phyloP scores from a whole-genome alignment of 768 basidiomycete genomes.

The button mushroom (Agaricus bisporus) region DNA sequence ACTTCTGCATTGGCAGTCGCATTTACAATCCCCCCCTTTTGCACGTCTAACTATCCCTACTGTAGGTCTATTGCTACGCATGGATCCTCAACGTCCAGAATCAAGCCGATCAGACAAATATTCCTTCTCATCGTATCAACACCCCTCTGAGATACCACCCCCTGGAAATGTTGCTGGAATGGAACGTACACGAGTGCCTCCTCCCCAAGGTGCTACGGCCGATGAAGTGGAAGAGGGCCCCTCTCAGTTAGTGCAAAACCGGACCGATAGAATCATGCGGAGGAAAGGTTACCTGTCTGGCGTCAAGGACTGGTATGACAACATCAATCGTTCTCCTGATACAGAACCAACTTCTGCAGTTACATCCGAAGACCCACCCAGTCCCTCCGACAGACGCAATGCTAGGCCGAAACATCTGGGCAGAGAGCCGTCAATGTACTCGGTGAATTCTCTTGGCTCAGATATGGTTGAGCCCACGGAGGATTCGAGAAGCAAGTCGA shows the following conservation, averaged over 20 bases:
- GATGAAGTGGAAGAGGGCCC: background rate
- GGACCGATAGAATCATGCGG: conserved; percentile 2
- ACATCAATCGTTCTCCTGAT: background rate
- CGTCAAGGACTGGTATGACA: conserved; percentile 7
- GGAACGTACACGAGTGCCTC: background rate
- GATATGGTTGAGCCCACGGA: conserved; percentile 57
- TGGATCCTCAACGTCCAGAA: background rate
- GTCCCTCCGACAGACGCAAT: conserved; percentile 16
- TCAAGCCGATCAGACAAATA: conserved; percentile 24
- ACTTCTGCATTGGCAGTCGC: too few relatives aligned
- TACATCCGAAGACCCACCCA: conserved; percentile 13
- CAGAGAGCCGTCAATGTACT: conserved; percentile 39
- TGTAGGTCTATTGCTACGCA: background rate
- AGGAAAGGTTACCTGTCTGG: conserved; percentile 2
- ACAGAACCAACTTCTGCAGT: background rate
- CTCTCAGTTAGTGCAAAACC: background rate
- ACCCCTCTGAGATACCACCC: conserved; percentile 56
- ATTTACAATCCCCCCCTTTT: too few relatives aligned
- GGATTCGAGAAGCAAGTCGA: conserved; percentile 62
- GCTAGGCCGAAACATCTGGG: conserved; percentile 16
- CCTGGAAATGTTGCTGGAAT: conserved; percentile 37
- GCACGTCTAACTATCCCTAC: background rate
- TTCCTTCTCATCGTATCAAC: conserved; percentile 49
- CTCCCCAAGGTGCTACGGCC: background rate
- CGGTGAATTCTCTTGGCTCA: conserved; percentile 34